Evolutionary conservation across 2,329 filamentous ascomycete genomes (phyloP), one percentile per base, ranked within the genome.

Genomic region (Trichoderma semiorbis): DNA sequence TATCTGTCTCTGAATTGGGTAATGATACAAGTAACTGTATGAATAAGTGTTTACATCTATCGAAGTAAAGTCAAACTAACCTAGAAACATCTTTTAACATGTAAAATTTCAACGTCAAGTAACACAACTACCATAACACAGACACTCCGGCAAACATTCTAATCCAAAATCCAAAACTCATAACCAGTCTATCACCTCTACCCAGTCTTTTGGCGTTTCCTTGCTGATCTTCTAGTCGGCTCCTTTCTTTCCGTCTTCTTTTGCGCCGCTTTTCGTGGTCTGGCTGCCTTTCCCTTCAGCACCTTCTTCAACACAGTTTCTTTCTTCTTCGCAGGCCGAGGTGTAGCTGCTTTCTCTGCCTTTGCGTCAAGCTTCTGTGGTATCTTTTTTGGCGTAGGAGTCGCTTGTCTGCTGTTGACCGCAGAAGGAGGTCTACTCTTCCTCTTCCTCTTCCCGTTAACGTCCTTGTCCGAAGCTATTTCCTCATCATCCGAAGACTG

Each of bases 401-500:
- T 53, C 7, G 34, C 5, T 12, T 58, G 43, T 18, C 14, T n/a
- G 55, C 53, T 58, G 6, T 39, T 24, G 1, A 47, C 6, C 4
- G 21, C 55, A 12, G 55, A 43, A 7, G 66, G 26, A 7, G 50
- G 36, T 2, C 34, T 69, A 5, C 57, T 32, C 57, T 53, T 67
- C 21, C 58, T 64, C 47, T 72, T 72, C 26, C 65, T 64, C 70
- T 72, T 70, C 5, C 62, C 69, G 8, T 70, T 61, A 5, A 21
- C 5, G 11, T 62, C 67, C n/a, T 36, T 69, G 67, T 62, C 71
- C 14, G 66, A 50, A 1, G 30, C 66, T 1, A 32, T 72, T 30
- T 78, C 76, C 0, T 75, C 73, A 3, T 78, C 77, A 3, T 73
- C 78, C 0, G 77, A 74, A 26, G 77, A 75, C 1, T 71, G 66